These are phyloP conservation scores for Corrigiola litoralis DNA, from an alignment of 179 eudicot species.

Conservation along the genomic window DNA sequence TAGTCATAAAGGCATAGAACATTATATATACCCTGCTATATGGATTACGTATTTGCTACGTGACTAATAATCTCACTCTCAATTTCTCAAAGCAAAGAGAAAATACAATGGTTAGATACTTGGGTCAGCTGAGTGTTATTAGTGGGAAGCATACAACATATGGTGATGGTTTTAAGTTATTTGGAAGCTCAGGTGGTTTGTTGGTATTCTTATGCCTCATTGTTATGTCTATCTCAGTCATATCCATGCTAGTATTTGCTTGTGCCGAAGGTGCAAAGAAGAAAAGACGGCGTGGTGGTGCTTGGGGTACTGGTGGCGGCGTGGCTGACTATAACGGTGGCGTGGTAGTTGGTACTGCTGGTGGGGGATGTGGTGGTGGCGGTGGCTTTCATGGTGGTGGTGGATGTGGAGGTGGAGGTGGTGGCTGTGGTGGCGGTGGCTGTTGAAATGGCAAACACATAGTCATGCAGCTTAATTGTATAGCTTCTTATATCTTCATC, in stretches of 20 bases:
- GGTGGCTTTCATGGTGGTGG: background rate
- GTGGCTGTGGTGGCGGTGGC: constrained; percentile 10
- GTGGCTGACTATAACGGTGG: background rate
- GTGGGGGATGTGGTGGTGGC: constrained; percentile 7
- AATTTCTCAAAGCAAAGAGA: background rate
- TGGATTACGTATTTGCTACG: background rate
- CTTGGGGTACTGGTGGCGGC: background rate
- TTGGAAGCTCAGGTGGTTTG: background rate
- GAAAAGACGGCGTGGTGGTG: background rate
- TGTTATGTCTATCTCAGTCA: constrained; percentile 9
- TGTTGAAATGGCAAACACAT: background rate
- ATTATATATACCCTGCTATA: background rate
- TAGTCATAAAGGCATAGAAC: background rate
- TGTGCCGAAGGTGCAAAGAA: constrained; percentile 8
- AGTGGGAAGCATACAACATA: background rate
- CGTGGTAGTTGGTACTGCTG: background rate
- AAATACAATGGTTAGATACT: constrained; percentile 13
- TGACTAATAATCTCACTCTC: background rate
- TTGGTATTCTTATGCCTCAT: constrained; percentile 10
- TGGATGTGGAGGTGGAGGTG: background rate
- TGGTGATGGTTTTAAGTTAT: background rate
- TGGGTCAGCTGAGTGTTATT: background rate
- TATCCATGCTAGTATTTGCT: constrained; percentile 17
- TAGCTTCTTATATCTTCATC: no score
- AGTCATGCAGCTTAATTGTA: no score